phyloP scores from a whole-genome alignment of 2,329 filamentous ascomycete species.

The Aspergillus neotritici region DNA sequence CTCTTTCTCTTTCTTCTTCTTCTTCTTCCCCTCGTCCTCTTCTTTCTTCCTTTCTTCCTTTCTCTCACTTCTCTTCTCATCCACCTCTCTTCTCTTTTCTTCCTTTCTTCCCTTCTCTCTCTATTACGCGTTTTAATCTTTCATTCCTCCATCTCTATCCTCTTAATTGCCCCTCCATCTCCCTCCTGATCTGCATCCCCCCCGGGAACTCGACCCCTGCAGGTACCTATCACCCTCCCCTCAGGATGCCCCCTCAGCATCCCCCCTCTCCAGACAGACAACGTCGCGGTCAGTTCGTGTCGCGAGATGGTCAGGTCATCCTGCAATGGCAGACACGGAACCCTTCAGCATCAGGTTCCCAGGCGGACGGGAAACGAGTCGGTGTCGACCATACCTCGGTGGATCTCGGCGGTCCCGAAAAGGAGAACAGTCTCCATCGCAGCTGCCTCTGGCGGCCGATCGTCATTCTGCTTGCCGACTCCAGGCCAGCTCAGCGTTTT shows the following conservation, averaged over 20 bases:
- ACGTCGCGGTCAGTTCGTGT: no score
- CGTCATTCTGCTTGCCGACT: no score
- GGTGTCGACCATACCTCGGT: not conserved
- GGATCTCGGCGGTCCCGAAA: constrained; percentile 4
- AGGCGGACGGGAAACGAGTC: no score
- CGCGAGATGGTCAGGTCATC: no score
- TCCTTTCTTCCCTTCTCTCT: constrained; percentile 1
- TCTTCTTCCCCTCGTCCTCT: constrained; percentile 2
- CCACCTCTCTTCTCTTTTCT: constrained; percentile 7
- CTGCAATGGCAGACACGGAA: no score
- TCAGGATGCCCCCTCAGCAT: not conserved
- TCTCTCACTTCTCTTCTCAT: constrained; percentile 12
- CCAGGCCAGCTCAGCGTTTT: no score
- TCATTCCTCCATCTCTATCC: not conserved
- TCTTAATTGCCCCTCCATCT: constrained; percentile 1
- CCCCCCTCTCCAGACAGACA: no score
- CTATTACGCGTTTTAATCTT: not conserved
- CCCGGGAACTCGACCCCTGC: constrained; percentile 1
- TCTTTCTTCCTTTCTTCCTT: not conserved
- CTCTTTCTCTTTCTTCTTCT: constrained; percentile 1
- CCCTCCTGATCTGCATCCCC: constrained; percentile 1
- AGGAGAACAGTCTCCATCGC: constrained; percentile 7
- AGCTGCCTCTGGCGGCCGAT: constrained; percentile 1
- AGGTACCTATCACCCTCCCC: not conserved
- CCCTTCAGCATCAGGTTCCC: no score